Percentiles rank a stretch among this genome's conserved stretches.
These are phyloP conservation scores for Serendipita sp. DNA, from an alignment of 768 basidiomycete species.

Conservation along the genomic window DNA sequence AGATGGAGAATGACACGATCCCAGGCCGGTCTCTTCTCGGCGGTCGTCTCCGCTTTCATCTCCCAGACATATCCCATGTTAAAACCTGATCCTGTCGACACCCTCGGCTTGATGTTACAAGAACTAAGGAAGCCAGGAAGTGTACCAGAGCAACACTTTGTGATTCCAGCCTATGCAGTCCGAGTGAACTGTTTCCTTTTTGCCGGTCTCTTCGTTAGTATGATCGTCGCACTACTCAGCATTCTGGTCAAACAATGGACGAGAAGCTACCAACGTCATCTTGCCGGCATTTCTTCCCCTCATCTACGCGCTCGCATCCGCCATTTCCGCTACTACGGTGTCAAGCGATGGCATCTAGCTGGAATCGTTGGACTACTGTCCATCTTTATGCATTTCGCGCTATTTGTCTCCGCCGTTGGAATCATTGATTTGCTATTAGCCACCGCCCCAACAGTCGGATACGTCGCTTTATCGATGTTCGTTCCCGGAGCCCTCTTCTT, in stretches of 20 bases:
- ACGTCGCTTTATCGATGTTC: neutral
- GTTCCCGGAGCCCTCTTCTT: neutral
- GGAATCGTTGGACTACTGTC: slow-evolving; percentile 14
- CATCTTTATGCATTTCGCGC: slow-evolving; percentile 13
- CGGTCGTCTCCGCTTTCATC: slow-evolving; percentile 15
- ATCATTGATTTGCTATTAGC: slow-evolving; percentile 11
- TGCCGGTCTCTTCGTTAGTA: slow-evolving; percentile 14
- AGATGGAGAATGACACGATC: neutral
- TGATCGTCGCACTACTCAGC: slow-evolving; percentile 15
- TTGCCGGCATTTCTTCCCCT: slow-evolving; percentile 6
- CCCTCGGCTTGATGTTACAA: neutral
- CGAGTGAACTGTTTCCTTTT: slow-evolving; percentile 19
- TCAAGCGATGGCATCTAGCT: slow-evolving; percentile 14
- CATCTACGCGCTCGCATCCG: slow-evolving; percentile 11
- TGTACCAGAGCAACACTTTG: neutral
- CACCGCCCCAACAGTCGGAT: slow-evolving; percentile 8
- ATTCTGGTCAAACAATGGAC: slow-evolving; percentile 20
- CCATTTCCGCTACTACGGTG: slow-evolving; percentile 13
- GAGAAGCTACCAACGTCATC: slow-evolving; percentile 9
- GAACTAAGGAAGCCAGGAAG: neutral
- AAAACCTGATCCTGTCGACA: slow-evolving; percentile 9
- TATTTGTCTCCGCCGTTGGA: slow-evolving; percentile 13
- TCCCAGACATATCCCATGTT: slow-evolving; percentile 13
- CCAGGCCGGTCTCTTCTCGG: slow-evolving; percentile 17
- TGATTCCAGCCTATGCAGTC: slow-evolving; percentile 20